Conservation (phyloP, 1,284 basidiomycete genomes). For the Mycena citricolor region DNA sequence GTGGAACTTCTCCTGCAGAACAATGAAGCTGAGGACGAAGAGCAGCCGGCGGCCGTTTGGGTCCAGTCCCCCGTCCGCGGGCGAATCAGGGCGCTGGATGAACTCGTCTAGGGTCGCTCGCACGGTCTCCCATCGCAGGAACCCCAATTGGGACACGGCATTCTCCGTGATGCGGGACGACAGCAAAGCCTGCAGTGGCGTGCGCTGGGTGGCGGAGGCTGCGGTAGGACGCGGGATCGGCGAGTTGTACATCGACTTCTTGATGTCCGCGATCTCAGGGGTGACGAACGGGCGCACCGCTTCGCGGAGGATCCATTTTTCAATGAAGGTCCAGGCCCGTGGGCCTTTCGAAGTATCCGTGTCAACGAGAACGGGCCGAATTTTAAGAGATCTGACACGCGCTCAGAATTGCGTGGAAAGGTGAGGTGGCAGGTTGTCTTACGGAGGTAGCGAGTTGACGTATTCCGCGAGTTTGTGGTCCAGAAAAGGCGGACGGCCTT, state of each 20-base stretch:
- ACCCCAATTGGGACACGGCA: constrained; percentile 8
- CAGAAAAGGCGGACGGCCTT: constrained; percentile 24
- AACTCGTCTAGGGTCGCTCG: constrained; percentile 10
- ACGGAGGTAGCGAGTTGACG: constrained; percentile 23
- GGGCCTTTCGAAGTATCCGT: neutral
- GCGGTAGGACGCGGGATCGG: constrained; percentile 12
- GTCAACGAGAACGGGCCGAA: constrained; percentile 18
- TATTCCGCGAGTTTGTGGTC: constrained; percentile 26
- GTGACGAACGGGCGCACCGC: constrained; percentile 24
- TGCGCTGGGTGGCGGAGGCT: no score
- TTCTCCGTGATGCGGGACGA: constrained; percentile 11
- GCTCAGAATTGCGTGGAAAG: no score
- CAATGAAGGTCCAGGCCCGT: constrained; percentile 20
- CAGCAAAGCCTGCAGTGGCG: constrained; percentile 12
- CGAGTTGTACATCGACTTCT: constrained; percentile 23
- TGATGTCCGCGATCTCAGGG: constrained; percentile 20
- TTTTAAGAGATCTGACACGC: constrained; percentile 22
- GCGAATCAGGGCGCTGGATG: constrained; percentile 11
- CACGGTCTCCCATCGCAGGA: constrained; percentile 13
- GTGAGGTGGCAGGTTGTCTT: no score
- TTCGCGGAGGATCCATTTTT: constrained; percentile 26
- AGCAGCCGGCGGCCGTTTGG: constrained; percentile 9
- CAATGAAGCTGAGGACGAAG: constrained; percentile 17
- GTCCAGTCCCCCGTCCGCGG: constrained; percentile 15
- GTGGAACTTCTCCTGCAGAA: constrained; percentile 15